Evolutionary conservation across 192 early-diverging fungal genomes (phyloP).

Genomic region (Coemansia sp.): DNA sequence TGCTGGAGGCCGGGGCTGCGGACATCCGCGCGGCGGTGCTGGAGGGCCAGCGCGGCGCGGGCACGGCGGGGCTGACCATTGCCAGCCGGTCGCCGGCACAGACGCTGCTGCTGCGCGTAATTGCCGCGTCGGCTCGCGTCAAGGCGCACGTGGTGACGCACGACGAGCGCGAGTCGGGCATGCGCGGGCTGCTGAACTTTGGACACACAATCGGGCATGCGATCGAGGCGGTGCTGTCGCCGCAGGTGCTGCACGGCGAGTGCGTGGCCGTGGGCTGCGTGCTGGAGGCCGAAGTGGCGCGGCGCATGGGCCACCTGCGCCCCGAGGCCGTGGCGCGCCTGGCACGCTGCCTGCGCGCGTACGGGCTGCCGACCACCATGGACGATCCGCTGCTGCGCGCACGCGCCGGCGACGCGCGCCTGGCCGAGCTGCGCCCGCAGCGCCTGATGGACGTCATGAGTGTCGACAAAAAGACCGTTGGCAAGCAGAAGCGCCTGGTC

Average conservation of each 20-base stretch:
- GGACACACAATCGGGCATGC: constrained; percentile 97
- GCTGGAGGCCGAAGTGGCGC: constrained; percentile 88
- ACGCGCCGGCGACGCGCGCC: constrained; percentile 57
- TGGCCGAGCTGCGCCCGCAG: constrained; percentile 68
- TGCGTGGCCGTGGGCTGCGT: constrained; percentile 94
- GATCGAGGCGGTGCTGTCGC: constrained; percentile 87
- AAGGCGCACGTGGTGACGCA: constrained; percentile 94
- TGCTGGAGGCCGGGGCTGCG: constrained; percentile 82
- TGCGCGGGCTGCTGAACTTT: constrained; percentile 94
- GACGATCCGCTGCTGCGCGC: constrained; percentile 72
- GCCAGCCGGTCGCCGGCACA: constrained; percentile 62
- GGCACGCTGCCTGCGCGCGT: constrained; percentile 74
- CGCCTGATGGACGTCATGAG: constrained; percentile 83
- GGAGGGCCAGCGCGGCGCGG: constrained; percentile 23
- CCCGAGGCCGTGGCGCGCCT: constrained; percentile 85
- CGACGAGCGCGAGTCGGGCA: constrained; percentile 91
- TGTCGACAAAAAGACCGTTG: constrained; percentile 96
- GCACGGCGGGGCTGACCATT: constrained; percentile 21
- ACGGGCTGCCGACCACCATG: constrained; percentile 82
- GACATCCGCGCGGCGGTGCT: constrained; percentile 74
- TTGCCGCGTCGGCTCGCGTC: constrained; percentile 81
- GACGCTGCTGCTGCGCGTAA: constrained; percentile 70
- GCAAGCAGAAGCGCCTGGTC: constrained; percentile 86
- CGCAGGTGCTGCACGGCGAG: constrained; percentile 91
- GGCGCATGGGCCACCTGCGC: constrained; percentile 80